These are phyloP conservation scores for Leccinum fibrillosum DNA, from an alignment of 768 basidiomycete genomes.

Conservation along the genomic window DNA sequence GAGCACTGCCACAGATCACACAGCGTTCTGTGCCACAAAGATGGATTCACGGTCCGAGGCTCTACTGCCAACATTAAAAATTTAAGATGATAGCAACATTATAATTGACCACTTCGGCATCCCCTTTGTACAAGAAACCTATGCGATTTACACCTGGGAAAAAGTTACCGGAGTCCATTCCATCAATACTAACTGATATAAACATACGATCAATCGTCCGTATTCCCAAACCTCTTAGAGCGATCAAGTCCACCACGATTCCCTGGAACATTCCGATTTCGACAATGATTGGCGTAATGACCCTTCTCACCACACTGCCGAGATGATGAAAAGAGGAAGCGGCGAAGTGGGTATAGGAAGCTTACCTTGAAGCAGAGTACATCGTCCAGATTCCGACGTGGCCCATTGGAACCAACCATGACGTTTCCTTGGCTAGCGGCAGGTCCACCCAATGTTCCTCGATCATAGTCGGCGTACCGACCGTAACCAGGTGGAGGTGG, in stretches of 20 bases:
- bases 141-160: neutral
- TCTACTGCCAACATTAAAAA: neutral
- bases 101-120: neutral
- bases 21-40: neutral
- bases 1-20: neutral
- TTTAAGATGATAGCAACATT: neutral
- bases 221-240: constrained; percentile 29
- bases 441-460: constrained; percentile 38
- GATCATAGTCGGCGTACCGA: constrained; percentile 75
- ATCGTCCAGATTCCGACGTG: constrained; percentile 74
- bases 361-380: constrained; percentile 85
- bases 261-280: constrained; percentile 87
- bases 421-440: constrained; percentile 24
- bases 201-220: constrained; percentile 23
- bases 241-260: constrained; percentile 82
- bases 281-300: constrained; percentile 93
- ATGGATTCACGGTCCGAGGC: neutral
- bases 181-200: neutral
- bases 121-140: neutral
- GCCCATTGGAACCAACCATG: constrained; percentile 33
- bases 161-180: neutral
- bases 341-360: constrained; percentile 1
- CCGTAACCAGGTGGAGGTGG: constrained; percentile 93
- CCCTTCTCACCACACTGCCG: constrained; percentile 84
- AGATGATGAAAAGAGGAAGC: constrained; percentile 6